Conservation (phyloP, 352 stramenopile genomes). For the Phytophthora idaei region DNA sequence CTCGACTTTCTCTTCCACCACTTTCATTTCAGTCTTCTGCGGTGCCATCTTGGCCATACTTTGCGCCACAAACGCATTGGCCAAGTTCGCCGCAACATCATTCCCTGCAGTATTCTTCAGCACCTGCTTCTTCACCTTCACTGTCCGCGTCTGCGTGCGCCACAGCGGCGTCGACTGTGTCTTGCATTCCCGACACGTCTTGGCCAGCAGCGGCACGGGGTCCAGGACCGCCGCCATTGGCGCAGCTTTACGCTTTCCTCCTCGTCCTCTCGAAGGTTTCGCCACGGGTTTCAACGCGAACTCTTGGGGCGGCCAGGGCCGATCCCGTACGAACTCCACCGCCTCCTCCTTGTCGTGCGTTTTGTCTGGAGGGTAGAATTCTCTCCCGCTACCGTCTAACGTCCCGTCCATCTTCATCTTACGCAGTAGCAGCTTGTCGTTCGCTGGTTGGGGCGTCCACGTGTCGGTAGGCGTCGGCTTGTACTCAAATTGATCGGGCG, state of each 20-base stretch:
- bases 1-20: slow-evolving; percentile 29
- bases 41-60: slow-evolving; percentile 13
- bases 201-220: slow-evolving; percentile 39
- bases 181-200: slow-evolving; percentile 45
- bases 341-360: slow-evolving; percentile 19
- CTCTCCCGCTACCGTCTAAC: slow-evolving; percentile 16
- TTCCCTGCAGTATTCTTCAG: not conserved
- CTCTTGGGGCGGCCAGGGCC: slow-evolving; percentile 75
- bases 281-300: slow-evolving; percentile 64
- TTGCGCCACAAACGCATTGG: slow-evolving; percentile 17
- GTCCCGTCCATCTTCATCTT: slow-evolving; percentile 45
- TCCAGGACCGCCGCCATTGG: slow-evolving; percentile 54
- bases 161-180: slow-evolving; percentile 74
- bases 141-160: slow-evolving; percentile 44
- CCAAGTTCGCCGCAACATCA: slow-evolving; percentile 1
- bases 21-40: slow-evolving; percentile 18
- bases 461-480: slow-evolving; percentile 18
- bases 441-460: slow-evolving; percentile 52
- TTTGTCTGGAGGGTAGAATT: slow-evolving; percentile 25
- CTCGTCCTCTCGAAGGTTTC: slow-evolving; percentile 48
- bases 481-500: slow-evolving; percentile 59
- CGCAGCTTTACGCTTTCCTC: slow-evolving; percentile 68
- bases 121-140: slow-evolving; percentile 27
- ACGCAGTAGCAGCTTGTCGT: slow-evolving; percentile 43
- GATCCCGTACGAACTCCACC: slow-evolving; percentile 58